A percentile compares a stretch with the other conserved stretches of the same genome.
phyloP scores from a whole-genome alignment of 2,329 filamentous ascomycete species.

The Xylariaceae sp. region DNA sequence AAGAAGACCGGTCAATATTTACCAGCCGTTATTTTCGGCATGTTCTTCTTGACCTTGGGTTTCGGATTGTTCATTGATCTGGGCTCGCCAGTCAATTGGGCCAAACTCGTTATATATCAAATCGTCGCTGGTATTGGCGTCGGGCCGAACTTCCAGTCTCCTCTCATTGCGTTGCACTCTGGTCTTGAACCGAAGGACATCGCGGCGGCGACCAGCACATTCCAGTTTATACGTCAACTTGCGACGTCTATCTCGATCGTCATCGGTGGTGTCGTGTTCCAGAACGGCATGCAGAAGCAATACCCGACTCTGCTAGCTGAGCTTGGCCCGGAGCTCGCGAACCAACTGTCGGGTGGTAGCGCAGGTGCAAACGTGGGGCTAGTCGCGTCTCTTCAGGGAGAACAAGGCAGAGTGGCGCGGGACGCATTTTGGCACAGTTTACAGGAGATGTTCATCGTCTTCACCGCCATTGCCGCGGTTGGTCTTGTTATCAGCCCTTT shows the following conservation, averaged over 20 bases:
- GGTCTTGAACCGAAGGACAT: slow-evolving; percentile 68
- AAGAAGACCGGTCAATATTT: slow-evolving; percentile 72
- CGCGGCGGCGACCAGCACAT: slow-evolving; percentile 71
- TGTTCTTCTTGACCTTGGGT: slow-evolving; percentile 67
- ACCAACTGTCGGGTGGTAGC: slow-evolving; percentile 56
- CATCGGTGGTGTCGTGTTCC: slow-evolving; percentile 79
- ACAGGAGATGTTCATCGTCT: slow-evolving; percentile 65
- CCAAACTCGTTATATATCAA: slow-evolving; percentile 66
- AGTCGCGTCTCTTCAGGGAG: slow-evolving; percentile 52
- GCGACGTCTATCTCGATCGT: slow-evolving; percentile 73
- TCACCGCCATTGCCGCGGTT: slow-evolving; percentile 55
- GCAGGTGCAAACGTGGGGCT: slow-evolving; percentile 59
- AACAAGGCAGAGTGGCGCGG: slow-evolving; percentile 46
- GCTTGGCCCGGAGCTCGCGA: slow-evolving; percentile 56
- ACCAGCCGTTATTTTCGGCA: slow-evolving; percentile 63
- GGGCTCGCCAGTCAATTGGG: slow-evolving; percentile 59
- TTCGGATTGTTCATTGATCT: slow-evolving; percentile 70
- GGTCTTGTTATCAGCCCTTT: slow-evolving; percentile 57
- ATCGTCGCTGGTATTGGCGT: slow-evolving; percentile 69
- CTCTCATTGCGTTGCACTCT: slow-evolving; percentile 72
- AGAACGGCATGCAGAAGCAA: slow-evolving; percentile 72
- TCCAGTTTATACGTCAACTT: slow-evolving; percentile 72
- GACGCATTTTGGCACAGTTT: slow-evolving; percentile 57
- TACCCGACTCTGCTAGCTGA: slow-evolving; percentile 53
- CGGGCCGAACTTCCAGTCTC: slow-evolving; percentile 73